Percentiles rank a stretch among this genome's conserved stretches.
These are phyloP conservation scores for Talaromyces albobiverticillius DNA, from an alignment of 2,329 filamentous ascomycete genomes.

Conservation along the genomic window DNA sequence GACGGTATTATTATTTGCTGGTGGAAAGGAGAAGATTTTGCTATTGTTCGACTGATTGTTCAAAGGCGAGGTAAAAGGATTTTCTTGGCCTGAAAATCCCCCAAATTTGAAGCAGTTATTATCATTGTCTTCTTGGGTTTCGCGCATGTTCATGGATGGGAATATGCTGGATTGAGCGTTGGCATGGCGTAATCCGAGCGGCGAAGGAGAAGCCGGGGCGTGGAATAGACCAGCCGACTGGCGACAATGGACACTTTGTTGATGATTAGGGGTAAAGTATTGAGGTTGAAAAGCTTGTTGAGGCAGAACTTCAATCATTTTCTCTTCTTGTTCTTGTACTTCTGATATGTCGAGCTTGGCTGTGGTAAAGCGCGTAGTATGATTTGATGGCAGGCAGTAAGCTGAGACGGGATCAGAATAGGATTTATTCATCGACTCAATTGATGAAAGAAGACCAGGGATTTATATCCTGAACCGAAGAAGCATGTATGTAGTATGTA, in stretches of 20 bases:
- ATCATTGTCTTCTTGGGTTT: neutral
- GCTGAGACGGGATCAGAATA: neutral
- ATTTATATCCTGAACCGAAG: neutral
- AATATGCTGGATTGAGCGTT: constrained; percentile 18
- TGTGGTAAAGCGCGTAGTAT: neutral
- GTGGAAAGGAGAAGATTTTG: constrained; percentile 5
- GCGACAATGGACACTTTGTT: neutral
- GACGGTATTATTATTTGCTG: neutral
- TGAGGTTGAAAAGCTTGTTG: constrained; percentile 9
- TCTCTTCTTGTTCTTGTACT: neutral
- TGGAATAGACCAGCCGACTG: neutral
- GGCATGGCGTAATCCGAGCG: constrained; percentile 11
- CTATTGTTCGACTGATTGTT: neutral
- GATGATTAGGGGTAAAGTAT: constrained; percentile 2
- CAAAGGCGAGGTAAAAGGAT: neutral
- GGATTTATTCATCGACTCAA: neutral
- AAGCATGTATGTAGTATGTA: constrained; percentile 2
- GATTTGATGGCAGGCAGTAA: neutral
- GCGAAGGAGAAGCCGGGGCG: constrained; percentile 12
- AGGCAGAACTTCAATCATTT: constrained; percentile 14
- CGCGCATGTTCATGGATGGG: constrained; percentile 4
- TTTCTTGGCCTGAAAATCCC: constrained; percentile 1
- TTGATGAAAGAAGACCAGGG: neutral
- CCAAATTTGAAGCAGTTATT: neutral
- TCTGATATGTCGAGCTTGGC: neutral